phyloP scores from a whole-genome alignment of 1,139 yeast species.

The Kodamaea suecica region DNA sequence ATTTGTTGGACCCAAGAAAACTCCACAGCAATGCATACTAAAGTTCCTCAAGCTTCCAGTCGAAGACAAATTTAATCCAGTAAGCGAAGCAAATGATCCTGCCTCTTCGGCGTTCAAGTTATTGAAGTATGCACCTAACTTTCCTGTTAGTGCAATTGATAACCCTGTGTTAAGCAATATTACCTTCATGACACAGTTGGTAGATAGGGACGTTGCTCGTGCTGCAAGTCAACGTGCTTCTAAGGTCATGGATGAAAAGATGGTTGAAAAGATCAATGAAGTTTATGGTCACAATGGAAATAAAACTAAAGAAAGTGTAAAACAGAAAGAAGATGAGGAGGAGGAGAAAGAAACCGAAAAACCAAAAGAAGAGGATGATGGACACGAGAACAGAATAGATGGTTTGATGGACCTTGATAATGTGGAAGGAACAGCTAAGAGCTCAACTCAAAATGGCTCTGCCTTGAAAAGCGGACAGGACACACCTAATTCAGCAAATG shows the following conservation, averaged over 20 bases:
- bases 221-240: constrained; percentile 74
- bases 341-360: constrained; percentile 4
- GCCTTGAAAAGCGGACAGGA: constrained; percentile 3
- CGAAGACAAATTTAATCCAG: constrained; percentile 59
- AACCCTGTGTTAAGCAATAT: constrained; percentile 92
- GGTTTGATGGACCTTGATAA: constrained; percentile 5
- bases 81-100: constrained; percentile 32
- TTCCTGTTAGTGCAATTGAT: constrained; percentile 82
- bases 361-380: constrained; percentile 4
- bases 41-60: constrained; percentile 79
- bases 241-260: constrained; percentile 51
- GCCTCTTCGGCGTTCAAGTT: constrained; percentile 34
- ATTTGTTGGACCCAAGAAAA: constrained; percentile 56
- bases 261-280: constrained; percentile 36
- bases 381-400: constrained; percentile 6
- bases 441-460: constrained; percentile 5
- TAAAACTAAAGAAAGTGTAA: no score
- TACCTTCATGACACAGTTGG: constrained; percentile 80
- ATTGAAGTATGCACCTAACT: constrained; percentile 75
- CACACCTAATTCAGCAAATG: constrained; percentile 1
- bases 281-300: constrained; percentile 16
- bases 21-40: constrained; percentile 79
- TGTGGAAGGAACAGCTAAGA: constrained; percentile 1
- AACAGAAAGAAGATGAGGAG: constrained; percentile 12
- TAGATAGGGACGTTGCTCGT: constrained; percentile 82